Base-by-base conservation (phyloP, 2,329 filamentous ascomycete genomes). In the Bipolaris sorokiniana region DNA sequence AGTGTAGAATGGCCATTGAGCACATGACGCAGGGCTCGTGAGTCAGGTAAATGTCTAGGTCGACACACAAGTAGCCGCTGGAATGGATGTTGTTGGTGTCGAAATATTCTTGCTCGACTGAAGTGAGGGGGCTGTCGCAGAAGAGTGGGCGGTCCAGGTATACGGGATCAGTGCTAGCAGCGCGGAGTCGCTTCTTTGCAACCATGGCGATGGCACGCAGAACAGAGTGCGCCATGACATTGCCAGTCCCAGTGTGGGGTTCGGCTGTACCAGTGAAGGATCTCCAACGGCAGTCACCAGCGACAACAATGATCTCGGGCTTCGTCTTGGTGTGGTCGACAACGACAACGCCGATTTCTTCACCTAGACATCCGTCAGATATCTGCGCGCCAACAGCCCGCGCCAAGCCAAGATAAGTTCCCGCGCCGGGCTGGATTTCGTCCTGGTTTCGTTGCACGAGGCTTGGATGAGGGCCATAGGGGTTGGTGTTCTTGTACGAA, bases 11-110 rank as follows among this genome's bases (percentile, higher is more conserved):
- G 1, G 91, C 95, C 95, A 98, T 98, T 34, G 90, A 92, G 78
- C 95, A 99, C 86, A 96, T 96, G 58, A 96, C 86, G 74, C 95
- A 99, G 5, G 95, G 95, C 78, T 99, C 95, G 72, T 98, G 93
- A 2, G 93, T 97, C 59, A 96, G 83, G 78, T 97, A 98, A 54
- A 99, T 85, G 76, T 98, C 94, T 28, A 99, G 84, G 52, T 92
- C 91, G 65, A 96, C 92, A 78, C 94, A 98, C 18, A 99, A 86
- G 75, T 99, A 99, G 51, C 94, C 94, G 65, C 92, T 90, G 31
- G 86, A 84, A 63, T 82, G 85, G 69, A 88, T 89, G 67, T 88
- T 87, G 67, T 85, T 69, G 34, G 65, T 79, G 47, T 82, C 80
- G 69, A 87, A 90, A 60, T 88, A 84, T 52, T 78, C 73, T 61